A percentile compares a stretch with the other conserved stretches of the same genome.
phyloP scores from a whole-genome alignment of 768 basidiomycete species.

The Mycena pura region DNA sequence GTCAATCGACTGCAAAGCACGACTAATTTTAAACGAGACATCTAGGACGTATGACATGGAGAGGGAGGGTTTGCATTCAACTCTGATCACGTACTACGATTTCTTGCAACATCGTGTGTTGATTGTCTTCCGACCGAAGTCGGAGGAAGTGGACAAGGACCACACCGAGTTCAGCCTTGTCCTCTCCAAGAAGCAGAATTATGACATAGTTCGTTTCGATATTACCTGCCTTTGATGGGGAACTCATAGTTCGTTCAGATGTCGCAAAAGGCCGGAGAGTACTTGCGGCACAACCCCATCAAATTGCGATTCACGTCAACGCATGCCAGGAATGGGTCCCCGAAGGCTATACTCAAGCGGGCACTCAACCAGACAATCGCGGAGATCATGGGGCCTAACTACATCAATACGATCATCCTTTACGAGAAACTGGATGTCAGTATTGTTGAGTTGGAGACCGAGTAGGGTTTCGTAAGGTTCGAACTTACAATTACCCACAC shows the following conservation, averaged over 20 bases:
- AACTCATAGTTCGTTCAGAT: conserved; percentile 60
- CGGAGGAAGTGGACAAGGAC: conserved; percentile 79
- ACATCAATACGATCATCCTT: conserved; percentile 84
- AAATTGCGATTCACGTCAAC: conserved; percentile 98
- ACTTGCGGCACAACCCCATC: conserved; percentile 90
- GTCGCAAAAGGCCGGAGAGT: conserved; percentile 91
- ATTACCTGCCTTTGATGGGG: conserved; percentile 20
- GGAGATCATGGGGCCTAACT: conserved; percentile 92
- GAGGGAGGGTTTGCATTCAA: conserved; percentile 87
- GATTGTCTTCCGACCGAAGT: conserved; percentile 93
- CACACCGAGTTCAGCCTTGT: conserved; percentile 87
- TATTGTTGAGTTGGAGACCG: conserved; percentile 98
- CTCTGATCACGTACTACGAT: conserved; percentile 93
- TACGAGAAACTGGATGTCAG: conserved; percentile 98
- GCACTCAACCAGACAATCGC: conserved; percentile 93
- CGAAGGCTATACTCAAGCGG: conserved; percentile 91
- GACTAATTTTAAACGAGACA: conserved; percentile 5
- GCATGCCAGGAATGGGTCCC: conserved; percentile 80
- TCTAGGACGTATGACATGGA: conserved; percentile 85
- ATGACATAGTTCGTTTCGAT: conserved; percentile 78
- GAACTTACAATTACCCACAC: too few relatives aligned
- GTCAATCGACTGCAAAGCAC: conserved; percentile 53
- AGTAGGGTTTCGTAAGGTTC: conserved; percentile 94
- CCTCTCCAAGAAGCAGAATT: conserved; percentile 98
- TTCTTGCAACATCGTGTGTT: conserved; percentile 97